Conservation (phyloP, 345 rosid genomes). For the Clausena lansium region DNA sequence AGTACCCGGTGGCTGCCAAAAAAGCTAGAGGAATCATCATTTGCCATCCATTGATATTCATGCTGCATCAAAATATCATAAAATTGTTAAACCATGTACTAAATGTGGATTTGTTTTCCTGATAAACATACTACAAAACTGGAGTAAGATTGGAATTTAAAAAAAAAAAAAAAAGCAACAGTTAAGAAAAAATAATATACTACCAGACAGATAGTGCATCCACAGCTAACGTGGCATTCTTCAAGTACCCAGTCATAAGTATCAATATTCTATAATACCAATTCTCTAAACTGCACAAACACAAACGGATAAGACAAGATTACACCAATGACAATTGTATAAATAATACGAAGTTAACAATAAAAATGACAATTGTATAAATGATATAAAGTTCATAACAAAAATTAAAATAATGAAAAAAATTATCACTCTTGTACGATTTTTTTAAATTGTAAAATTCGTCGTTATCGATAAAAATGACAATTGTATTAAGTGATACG, state of each 20-base stretch:
- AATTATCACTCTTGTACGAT: too few species aligned
- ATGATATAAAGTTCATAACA: too few species aligned
- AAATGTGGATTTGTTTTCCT: too few species aligned
- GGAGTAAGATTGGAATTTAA: too few species aligned
- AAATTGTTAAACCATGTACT: too few species aligned
- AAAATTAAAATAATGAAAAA: too few species aligned
- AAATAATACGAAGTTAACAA: too few species aligned
- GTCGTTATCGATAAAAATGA: too few species aligned
- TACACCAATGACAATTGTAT: background rate
- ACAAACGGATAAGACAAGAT: background rate
- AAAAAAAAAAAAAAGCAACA: background rate
- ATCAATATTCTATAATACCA: conserved; percentile 76
- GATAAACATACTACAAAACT: too few species aligned
- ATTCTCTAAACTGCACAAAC: conserved; percentile 52
- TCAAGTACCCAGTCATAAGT: conserved; percentile 62
- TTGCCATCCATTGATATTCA: conserved; percentile 52
- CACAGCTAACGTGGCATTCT: conserved; percentile 52
- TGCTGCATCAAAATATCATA: conserved; percentile 24
- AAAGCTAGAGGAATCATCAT: conserved; percentile 48
- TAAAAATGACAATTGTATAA: too few species aligned
- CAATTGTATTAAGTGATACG: too few species aligned
- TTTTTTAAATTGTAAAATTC: too few species aligned
- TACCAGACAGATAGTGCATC: conserved; percentile 57
- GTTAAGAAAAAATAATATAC: conserved; percentile 15
- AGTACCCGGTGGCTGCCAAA: conserved; percentile 45